These are phyloP conservation scores for Pseudonectria buxi DNA, from an alignment of 2,329 filamentous ascomycete species.

Conservation along the genomic window DNA sequence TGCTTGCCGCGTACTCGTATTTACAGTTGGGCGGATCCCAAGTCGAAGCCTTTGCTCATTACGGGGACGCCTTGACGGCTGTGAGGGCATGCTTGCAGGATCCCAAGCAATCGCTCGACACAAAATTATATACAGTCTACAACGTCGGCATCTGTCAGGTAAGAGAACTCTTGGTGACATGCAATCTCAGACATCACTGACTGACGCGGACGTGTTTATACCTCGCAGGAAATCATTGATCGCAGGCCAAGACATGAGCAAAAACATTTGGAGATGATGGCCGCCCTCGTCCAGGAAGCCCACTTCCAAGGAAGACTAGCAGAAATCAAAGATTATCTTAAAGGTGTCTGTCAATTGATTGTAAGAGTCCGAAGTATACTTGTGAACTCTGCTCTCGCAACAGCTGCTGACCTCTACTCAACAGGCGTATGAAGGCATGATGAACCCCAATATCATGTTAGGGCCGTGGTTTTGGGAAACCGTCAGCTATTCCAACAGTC, in stretches of 20 bases:
- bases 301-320: slow-evolving; percentile 4
- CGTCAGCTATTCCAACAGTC: neutral
- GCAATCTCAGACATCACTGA: too few relatives aligned
- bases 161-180: too few relatives aligned
- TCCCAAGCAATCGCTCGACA: slow-evolving; percentile 2
- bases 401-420: neutral
- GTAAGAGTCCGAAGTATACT: slow-evolving; percentile 2
- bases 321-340: slow-evolving; percentile 9
- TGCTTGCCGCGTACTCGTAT: slow-evolving; percentile 11
- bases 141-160: slow-evolving; percentile 17
- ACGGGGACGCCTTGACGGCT: slow-evolving; percentile 10
- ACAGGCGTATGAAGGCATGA: slow-evolving; percentile 12
- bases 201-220: neutral
- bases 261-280: slow-evolving; percentile 12
- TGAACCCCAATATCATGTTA: slow-evolving; percentile 10
- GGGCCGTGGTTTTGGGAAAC: slow-evolving; percentile 18
- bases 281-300: slow-evolving; percentile 11
- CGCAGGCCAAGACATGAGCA: slow-evolving; percentile 3
- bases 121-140: slow-evolving; percentile 11
- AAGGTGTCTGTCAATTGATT: slow-evolving; percentile 12
- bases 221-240: slow-evolving; percentile 11
- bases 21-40: slow-evolving; percentile 3
- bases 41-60: slow-evolving; percentile 7
- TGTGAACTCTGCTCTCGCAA: fast-evolving
- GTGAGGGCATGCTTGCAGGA: slow-evolving; percentile 6